These are phyloP conservation scores for Globisporangium alternatum DNA, from an alignment of 352 stramenopile genomes.

Conservation along the genomic window DNA sequence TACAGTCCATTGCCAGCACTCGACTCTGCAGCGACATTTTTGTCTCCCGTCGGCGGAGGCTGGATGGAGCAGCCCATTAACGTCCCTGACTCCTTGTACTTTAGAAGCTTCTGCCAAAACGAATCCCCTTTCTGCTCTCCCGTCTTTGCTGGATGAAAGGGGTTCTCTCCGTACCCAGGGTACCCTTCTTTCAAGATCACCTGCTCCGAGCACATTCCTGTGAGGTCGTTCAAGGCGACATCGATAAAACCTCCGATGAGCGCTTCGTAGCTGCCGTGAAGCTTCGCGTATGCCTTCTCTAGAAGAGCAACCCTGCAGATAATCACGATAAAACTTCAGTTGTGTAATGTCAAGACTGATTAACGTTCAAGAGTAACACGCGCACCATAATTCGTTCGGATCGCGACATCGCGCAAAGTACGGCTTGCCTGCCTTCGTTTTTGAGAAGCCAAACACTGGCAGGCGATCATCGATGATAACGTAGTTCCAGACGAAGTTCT, in stretches of 20 bases:
- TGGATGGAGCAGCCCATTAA: conserved; percentile 93
- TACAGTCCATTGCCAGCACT: conserved; percentile 82
- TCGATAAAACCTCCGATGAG: conserved; percentile 90
- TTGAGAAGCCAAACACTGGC: conserved; percentile 82
- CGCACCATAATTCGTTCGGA: conserved; percentile 85
- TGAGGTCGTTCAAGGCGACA: conserved; percentile 88
- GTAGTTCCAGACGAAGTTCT: conserved; percentile 91
- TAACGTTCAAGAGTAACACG: neutral
- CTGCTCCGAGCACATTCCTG: conserved; percentile 87
- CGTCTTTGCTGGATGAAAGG: conserved; percentile 39
- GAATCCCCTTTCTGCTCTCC: conserved; percentile 49
- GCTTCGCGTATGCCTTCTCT: conserved; percentile 93
- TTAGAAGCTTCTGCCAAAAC: conserved; percentile 79
- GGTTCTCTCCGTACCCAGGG: conserved; percentile 73
- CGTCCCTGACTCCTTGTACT: conserved; percentile 79
- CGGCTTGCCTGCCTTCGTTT: conserved; percentile 75
- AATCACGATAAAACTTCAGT: neutral
- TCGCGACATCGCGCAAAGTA: conserved; percentile 84
- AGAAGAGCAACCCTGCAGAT: conserved; percentile 72
- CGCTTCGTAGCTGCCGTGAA: conserved; percentile 87
- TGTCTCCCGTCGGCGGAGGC: conserved; percentile 49
- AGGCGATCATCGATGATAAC: conserved; percentile 91
- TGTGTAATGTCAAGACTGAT: neutral
- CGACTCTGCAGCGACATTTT: conserved; percentile 62
- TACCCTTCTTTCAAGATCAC: conserved; percentile 83